phyloP scores from a whole-genome alignment of 257 asterid species.

The Capsicum baccatum region DNA sequence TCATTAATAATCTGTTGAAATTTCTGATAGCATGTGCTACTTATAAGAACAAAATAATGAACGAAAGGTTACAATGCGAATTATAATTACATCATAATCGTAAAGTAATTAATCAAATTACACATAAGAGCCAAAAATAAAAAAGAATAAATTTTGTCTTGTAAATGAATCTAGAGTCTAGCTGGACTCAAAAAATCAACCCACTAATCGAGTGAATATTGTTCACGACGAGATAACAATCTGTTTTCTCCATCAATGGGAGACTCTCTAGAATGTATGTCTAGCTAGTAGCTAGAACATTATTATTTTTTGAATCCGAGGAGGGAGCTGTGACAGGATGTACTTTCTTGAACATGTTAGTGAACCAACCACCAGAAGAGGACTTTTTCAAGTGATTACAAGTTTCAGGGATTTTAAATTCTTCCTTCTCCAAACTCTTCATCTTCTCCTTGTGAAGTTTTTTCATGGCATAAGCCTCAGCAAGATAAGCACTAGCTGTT shows the following conservation, averaged over 20 bases:
- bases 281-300: background rate
- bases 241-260: background rate
- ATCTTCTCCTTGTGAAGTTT: constrained; percentile 54
- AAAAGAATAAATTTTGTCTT: no score
- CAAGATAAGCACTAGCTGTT: constrained; percentile 45
- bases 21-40: no score
- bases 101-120: no score
- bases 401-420: background rate
- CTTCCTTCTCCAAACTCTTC: constrained; percentile 10
- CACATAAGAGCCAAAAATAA: no score
- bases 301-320: background rate
- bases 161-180: no score
- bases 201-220: background rate
- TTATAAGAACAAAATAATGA: no score
- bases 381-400: background rate
- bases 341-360: constrained; percentile 1
- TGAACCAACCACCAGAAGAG: background rate
- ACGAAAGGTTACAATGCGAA: no score
- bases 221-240: background rate
- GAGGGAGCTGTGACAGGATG: constrained; percentile 21
- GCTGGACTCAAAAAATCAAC: no score
- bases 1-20: no score
- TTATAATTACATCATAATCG: no score
- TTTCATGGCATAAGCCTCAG: constrained; percentile 50
- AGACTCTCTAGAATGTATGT: background rate